phyloP scores from a whole-genome alignment of 768 basidiomycete genomes.

The Lyophyllum semitale region DNA sequence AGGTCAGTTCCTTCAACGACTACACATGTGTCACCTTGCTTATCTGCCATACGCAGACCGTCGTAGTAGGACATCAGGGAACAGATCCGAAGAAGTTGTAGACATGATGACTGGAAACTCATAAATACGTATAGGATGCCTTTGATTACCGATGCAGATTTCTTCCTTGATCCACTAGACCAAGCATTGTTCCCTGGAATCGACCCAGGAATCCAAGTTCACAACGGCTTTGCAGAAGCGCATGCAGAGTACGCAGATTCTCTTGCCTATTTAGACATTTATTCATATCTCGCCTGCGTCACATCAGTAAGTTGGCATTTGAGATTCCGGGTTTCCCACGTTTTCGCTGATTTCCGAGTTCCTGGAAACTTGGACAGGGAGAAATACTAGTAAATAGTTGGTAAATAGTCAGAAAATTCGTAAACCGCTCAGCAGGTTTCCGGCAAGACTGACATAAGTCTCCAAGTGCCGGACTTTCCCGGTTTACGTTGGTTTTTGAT shows the following conservation, averaged over 20 bases:
- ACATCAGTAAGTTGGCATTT: too few relatives aligned
- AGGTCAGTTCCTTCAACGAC: slow-evolving; percentile 7
- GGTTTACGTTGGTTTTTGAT: too few relatives aligned
- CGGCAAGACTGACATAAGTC: too few relatives aligned
- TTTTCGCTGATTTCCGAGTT: too few relatives aligned
- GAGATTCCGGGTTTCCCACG: too few relatives aligned
- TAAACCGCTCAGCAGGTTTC: too few relatives aligned
- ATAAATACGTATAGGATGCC: slow-evolving; percentile 16
- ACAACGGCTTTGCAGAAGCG: slow-evolving; percentile 46
- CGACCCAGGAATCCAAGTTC: slow-evolving; percentile 38
- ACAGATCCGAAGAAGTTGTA: slow-evolving; percentile 29
- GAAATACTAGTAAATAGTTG: too few relatives aligned
- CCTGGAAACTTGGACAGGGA: too few relatives aligned
- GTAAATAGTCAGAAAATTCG: too few relatives aligned
- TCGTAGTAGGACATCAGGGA: slow-evolving; percentile 16
- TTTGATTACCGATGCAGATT: slow-evolving; percentile 41
- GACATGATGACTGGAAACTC: neutral
- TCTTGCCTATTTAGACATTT: neutral
- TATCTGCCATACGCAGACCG: neutral
- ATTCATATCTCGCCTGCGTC: too few relatives aligned
- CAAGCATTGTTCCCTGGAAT: slow-evolving; percentile 53
- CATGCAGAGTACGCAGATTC: slow-evolving; percentile 43
- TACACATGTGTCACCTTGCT: neutral
- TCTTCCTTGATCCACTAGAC: slow-evolving; percentile 35
- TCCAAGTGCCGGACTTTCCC: too few relatives aligned